phyloP scores from a whole-genome alignment of 345 rosid genomes.

The Boechera stricta region DNA sequence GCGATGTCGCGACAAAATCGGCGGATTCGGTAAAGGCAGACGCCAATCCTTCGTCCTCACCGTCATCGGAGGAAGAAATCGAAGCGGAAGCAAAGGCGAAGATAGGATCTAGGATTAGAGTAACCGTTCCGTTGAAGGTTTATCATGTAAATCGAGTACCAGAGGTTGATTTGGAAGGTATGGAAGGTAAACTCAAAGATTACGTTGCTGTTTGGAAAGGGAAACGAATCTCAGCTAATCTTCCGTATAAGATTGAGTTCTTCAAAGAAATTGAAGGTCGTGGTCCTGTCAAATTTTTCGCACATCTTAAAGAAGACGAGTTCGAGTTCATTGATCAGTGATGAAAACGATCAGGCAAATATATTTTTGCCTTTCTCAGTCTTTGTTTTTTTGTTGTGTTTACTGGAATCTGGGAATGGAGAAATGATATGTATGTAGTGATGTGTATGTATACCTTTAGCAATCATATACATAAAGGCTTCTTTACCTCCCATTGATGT shows the following conservation, averaged over 20 bases:
- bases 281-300: slow-evolving; percentile 70
- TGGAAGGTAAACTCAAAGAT: slow-evolving; percentile 81
- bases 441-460: slow-evolving; percentile 22
- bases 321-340: slow-evolving; percentile 62
- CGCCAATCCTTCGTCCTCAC: slow-evolving; percentile 34
- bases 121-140: slow-evolving; percentile 74
- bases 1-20: slow-evolving; percentile 49
- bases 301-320: slow-evolving; percentile 88
- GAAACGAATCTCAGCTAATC: slow-evolving; percentile 74
- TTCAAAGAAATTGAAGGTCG: slow-evolving; percentile 63
- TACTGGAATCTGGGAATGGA: slow-evolving; percentile 28
- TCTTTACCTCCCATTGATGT: neutral
- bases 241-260: slow-evolving; percentile 80
- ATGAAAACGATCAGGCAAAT: slow-evolving; percentile 9
- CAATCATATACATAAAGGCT: slow-evolving; percentile 31
- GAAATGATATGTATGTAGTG: slow-evolving; percentile 28
- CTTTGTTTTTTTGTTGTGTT: slow-evolving; percentile 18
- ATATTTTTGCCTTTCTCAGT: slow-evolving; percentile 4
- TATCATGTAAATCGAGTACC: slow-evolving; percentile 80
- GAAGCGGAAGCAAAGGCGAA: slow-evolving; percentile 43
- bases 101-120: slow-evolving; percentile 70
- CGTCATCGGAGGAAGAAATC: slow-evolving; percentile 41
- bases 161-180: slow-evolving; percentile 73
- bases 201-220: slow-evolving; percentile 75
- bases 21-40: slow-evolving; percentile 38